Conservation (phyloP, 1,284 basidiomycete species). For the Naganishia liquefaciens region DNA sequence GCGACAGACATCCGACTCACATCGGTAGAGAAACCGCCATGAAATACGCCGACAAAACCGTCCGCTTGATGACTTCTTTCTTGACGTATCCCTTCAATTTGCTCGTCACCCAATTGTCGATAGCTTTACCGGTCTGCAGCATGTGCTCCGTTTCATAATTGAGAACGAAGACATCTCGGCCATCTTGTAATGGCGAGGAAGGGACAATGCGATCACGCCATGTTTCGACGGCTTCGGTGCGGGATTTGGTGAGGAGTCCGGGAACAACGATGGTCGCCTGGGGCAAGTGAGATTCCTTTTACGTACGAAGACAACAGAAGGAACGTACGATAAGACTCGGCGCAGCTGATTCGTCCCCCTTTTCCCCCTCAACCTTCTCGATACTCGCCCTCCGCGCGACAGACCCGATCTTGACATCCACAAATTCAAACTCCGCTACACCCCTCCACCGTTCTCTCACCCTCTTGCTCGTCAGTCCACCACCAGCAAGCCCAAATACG, state of each 20-base stretch:
- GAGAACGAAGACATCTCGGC: conserved; percentile 54
- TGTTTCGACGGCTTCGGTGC: conserved; percentile 53
- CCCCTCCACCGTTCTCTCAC: conserved; percentile 59
- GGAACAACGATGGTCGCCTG: conserved; percentile 56
- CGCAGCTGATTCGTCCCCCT: conserved; percentile 37
- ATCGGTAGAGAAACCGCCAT: conserved; percentile 59
- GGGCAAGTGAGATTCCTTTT: not conserved
- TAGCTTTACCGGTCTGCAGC: conserved; percentile 55
- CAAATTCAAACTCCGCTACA: conserved; percentile 58
- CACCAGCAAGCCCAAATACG: conserved; percentile 59
- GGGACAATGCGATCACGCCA: conserved; percentile 43
- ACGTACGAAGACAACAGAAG: not conserved
- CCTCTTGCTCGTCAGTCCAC: conserved; percentile 57
- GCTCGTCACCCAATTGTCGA: conserved; percentile 52
- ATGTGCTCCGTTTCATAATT: conserved; percentile 53
- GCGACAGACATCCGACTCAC: conserved; percentile 40
- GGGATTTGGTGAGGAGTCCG: conserved; percentile 55
- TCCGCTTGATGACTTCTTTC: conserved; percentile 59
- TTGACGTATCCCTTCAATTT: conserved; percentile 54
- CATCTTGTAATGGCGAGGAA: conserved; percentile 38
- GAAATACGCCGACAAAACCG: conserved; percentile 58
- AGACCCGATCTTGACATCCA: conserved; percentile 52
- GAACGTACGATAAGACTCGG: conserved; percentile 52
- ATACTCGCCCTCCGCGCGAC: conserved; percentile 34
- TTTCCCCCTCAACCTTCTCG: conserved; percentile 27